Percentiles rank a stretch among this genome's conserved stretches.
Conservation (phyloP, 1,284 basidiomycete genomes). For the Gomphus bonarii region DNA sequence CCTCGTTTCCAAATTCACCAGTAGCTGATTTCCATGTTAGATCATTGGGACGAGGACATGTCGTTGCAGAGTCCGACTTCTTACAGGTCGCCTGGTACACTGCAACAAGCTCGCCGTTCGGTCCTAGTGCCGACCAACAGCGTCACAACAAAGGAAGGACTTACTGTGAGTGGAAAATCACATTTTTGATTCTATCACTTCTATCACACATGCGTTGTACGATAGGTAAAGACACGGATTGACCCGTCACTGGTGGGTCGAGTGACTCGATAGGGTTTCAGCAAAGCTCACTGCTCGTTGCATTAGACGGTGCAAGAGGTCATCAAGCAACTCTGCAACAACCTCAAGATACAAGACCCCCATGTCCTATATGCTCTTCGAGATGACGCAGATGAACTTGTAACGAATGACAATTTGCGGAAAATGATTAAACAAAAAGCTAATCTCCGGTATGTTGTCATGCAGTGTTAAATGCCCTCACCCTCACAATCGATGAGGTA, state of each 20-base stretch:
- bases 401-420: slow-evolving; percentile 84
- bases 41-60: slow-evolving; percentile 15
- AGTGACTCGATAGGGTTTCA: neutral
- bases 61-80: slow-evolving; percentile 15
- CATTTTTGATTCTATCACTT: neutral
- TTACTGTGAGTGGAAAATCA: slow-evolving; percentile 34
- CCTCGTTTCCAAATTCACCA: slow-evolving; percentile 18
- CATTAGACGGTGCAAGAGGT: slow-evolving; percentile 60
- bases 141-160: slow-evolving; percentile 62
- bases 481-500: slow-evolving; percentile 19
- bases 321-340: slow-evolving; percentile 66
- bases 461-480: slow-evolving; percentile 3
- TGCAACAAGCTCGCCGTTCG: slow-evolving; percentile 24
- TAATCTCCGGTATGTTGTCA: slow-evolving; percentile 60
- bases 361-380: slow-evolving; percentile 76
- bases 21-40: slow-evolving; percentile 24
- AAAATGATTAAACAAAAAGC: slow-evolving; percentile 74
- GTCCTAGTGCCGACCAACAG: slow-evolving; percentile 67
- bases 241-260: slow-evolving; percentile 49
- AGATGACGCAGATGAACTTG: slow-evolving; percentile 79
- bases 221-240: slow-evolving; percentile 50
- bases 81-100: slow-evolving; percentile 20
- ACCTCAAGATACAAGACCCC: slow-evolving; percentile 76
- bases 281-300: neutral
- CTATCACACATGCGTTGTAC: neutral